Percentiles rank a stretch among this genome's conserved stretches.
Conservation (phyloP, 2,329 filamentous ascomycete species). For the Penicillium oxalicum region DNA sequence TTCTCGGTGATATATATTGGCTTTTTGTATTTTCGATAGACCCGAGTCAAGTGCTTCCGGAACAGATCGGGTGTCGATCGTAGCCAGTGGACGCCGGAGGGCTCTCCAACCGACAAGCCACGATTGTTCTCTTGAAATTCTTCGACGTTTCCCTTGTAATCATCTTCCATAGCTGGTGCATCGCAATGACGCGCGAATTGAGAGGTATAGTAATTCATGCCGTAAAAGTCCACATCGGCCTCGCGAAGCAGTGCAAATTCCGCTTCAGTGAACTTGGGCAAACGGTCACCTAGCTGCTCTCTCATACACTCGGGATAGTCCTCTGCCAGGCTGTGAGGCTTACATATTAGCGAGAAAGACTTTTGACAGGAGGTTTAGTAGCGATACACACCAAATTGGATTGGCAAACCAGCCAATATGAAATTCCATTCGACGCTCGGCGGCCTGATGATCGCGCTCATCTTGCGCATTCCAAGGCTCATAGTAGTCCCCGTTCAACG, state of each 20-base stretch:
- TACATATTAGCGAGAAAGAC: background rate
- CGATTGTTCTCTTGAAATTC: constrained; percentile 19
- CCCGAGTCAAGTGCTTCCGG: constrained; percentile 20
- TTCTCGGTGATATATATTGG: constrained; percentile 25
- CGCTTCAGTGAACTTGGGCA: constrained; percentile 16
- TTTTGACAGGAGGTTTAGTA: background rate
- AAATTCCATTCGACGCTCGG: constrained; percentile 23
- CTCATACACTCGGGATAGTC: constrained; percentile 21
- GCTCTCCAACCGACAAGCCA: constrained; percentile 18
- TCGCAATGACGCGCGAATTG: constrained; percentile 21
- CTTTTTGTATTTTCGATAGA: constrained; percentile 20
- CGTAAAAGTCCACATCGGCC: constrained; percentile 21
- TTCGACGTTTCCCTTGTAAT: constrained; percentile 21
- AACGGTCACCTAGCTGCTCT: constrained; percentile 16
- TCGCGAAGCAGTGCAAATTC: constrained; percentile 17
- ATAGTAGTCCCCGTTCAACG: constrained; percentile 23
- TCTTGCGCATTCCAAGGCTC: constrained; percentile 21
- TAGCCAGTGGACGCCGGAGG: constrained; percentile 16
- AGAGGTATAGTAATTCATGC: constrained; percentile 27
- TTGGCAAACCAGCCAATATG: constrained; percentile 27
- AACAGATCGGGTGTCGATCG: constrained; percentile 16
- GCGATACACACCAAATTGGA: constrained; percentile 20
- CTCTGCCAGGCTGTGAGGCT: constrained; percentile 11
- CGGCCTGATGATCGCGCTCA: constrained; percentile 16
- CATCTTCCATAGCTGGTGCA: constrained; percentile 15